Base-by-base conservation (phyloP, 257 asterid genomes). In the Solanum chmielewskii region DNA sequence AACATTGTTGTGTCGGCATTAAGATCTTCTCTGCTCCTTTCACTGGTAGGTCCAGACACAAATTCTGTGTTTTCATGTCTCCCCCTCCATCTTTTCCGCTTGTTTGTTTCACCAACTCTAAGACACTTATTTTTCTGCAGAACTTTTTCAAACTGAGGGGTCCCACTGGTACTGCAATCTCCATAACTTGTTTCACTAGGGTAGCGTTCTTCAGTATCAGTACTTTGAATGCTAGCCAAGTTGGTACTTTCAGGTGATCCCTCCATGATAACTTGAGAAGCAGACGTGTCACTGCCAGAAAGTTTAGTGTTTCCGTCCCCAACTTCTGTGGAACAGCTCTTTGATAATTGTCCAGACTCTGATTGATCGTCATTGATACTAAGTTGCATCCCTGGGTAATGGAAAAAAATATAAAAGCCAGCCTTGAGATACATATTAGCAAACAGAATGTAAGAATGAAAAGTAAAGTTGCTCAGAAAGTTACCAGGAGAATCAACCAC, bases 21-120 rank as follows among this genome's bases (percentile, higher is more conserved):
- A 73, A 88, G 92, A 90, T 90, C 93, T 76, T 87, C 90, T 90
- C 90, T 89, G 90, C 90, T 81, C 90, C 94, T 90, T 90, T 88
- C 96, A 85, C 84, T 21, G 35, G 90, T 87, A 86, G 84, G 86
- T 88, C 92, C 94, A 71, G 94, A 91, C 71, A 87, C 23, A 60
- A 68, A 87, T 75, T 93, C 97, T 25, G 88, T 86, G 86, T 88
- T 86, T 89, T 95, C 98, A 85, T 89, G 90, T 91, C 99, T 94
- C 42, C 98, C 98, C 91, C 94, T 93, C 99, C 99, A 97, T 90
- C 98, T 91, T 89, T 96, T 97, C 64, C 98, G 99, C 87, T 96
- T 97, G 89, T 94, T 96, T 89, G 98, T 92, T 87, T 94, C 98
- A 60, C 91, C 94, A 91, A 86, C 86, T 86, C 90, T 94, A 68